Evolutionary conservation across 257 asterid genomes (phyloP), one percentile per base, ranked within the genome.

Genomic region (Fraxinus anomala): DNA sequence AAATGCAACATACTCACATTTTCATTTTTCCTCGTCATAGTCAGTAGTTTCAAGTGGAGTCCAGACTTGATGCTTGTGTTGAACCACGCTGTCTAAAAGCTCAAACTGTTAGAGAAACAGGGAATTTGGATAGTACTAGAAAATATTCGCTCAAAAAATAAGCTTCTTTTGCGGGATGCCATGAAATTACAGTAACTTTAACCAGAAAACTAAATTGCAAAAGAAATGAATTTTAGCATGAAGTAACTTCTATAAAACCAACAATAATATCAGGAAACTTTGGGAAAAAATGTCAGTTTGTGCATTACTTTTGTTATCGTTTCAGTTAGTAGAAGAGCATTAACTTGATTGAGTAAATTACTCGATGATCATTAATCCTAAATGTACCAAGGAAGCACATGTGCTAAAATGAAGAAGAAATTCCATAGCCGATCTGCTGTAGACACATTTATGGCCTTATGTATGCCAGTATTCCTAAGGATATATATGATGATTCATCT

Each of bases 301-400:
- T 6, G 66, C 66, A 56, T n/a, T 56, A n/a, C 26, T n/a, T 26
- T 6, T 56, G 66, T n/a, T 19, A 56, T n/a, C 13, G 28, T n/a
- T 56, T 56, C 26, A 56, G 66, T n/a, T 19, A n/a, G 13, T 56
- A n/a, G 59, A 47, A 56, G 24, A 56, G 66, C 12, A 17, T 17
- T 6, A n/a, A 56, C 66, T 56, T n/a, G 66, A 56, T 56, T n/a
- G 65, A 56, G 66, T n/a, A n/a, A 56, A 56, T 56, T n/a, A 56
- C 66, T 56, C 10, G 12, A 1, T n/a, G 24, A 56, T n/a, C 66
- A 17, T 56, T 56, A 56, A 56, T n/a, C 28, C 28, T 17, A 56
- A 19, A 56, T 14, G 21, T 47, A 14, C 59, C 8, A n/a, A 47
- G n/a, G 59, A 56, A 56, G 21, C 66, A 56, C 28, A 56, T 5